A percentile compares a stretch with the other conserved stretches of the same genome.
phyloP scores from a whole-genome alignment of 352 stramenopile species.

The Globisporangium parvum region DNA sequence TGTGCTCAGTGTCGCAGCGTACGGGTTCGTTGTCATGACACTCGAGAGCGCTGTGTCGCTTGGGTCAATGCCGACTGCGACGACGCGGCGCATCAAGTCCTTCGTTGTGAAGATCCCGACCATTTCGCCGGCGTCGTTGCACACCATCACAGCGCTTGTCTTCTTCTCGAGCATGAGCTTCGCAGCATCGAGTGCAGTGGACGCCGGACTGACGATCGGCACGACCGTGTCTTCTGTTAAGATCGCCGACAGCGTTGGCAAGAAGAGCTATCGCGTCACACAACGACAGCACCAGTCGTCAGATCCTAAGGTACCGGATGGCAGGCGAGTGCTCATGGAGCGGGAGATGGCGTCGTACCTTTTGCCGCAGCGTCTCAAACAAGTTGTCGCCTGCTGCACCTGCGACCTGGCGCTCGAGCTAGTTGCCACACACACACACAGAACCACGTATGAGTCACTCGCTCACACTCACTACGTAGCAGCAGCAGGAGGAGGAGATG shows the following conservation, averaged over 20 bases:
- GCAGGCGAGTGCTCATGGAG: background rate
- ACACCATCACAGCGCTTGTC: slow-evolving; percentile 87
- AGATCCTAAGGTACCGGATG: background rate
- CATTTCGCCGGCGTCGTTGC: slow-evolving; percentile 75
- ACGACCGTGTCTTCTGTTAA: slow-evolving; percentile 53
- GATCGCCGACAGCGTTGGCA: slow-evolving; percentile 80
- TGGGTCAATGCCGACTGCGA: slow-evolving; percentile 86
- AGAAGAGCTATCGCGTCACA: slow-evolving; percentile 46
- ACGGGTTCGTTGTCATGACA: slow-evolving; percentile 95
- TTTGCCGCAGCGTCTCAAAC: slow-evolving; percentile 79
- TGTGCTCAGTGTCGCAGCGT: slow-evolving; percentile 88
- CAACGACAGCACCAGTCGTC: slow-evolving; percentile 1
- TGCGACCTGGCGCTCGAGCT: slow-evolving; percentile 57
- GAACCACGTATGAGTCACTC: background rate
- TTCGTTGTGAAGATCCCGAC: slow-evolving; percentile 97
- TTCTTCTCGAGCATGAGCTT: slow-evolving; percentile 79
- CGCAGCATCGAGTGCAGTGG: slow-evolving; percentile 62
- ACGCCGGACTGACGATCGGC: slow-evolving; percentile 40
- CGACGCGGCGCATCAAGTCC: slow-evolving; percentile 95
- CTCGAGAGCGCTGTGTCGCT: slow-evolving; percentile 70
- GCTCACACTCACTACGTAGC: background rate
- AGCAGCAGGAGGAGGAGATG: background rate
- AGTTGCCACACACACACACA: background rate
- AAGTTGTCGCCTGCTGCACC: slow-evolving; percentile 50
- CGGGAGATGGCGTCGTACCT: slow-evolving; percentile 23